A percentile compares a stretch with the other conserved stretches of the same genome.
These are phyloP conservation scores for Lachancea cidri DNA, from an alignment of 805 yeast genomes.

Conservation along the genomic window DNA sequence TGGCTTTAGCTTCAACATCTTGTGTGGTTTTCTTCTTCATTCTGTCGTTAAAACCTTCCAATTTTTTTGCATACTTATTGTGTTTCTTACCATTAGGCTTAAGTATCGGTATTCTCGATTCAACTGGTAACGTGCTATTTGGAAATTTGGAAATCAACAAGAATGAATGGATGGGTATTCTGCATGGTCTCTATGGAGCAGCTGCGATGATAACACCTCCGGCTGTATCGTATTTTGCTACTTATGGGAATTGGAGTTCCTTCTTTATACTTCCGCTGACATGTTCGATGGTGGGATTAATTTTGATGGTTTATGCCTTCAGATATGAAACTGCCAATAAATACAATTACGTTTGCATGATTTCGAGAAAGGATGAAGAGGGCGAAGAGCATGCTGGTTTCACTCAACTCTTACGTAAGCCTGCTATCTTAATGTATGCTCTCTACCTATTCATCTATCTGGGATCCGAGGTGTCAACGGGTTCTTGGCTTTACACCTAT, in stretches of 20 bases:
- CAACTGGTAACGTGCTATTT: conserved; percentile 30
- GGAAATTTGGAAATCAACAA: conserved; percentile 39
- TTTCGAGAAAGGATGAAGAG: conserved; percentile 16
- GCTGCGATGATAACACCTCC: conserved; percentile 72
- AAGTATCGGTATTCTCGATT: conserved; percentile 32
- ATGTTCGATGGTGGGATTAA: conserved; percentile 33
- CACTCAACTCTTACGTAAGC: conserved; percentile 23
- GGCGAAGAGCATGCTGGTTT: conserved; percentile 13
- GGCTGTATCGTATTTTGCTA: conserved; percentile 43
- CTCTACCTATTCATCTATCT: conserved; percentile 54
- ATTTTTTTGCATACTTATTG: conserved; percentile 18
- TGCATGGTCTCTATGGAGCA: conserved; percentile 67
- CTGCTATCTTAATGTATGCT: conserved; percentile 44
- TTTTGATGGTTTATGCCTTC: conserved; percentile 40
- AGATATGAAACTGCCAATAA: conserved; percentile 38
- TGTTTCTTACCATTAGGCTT: conserved; percentile 32
- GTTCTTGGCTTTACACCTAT: conserved; percentile 67
- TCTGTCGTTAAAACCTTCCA: conserved; percentile 22
- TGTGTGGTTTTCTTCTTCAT: conserved; percentile 18
- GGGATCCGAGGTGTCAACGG: conserved; percentile 65
- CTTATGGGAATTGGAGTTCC: conserved; percentile 27
- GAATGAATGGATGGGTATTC: conserved; percentile 52
- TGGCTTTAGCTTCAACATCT: conserved; percentile 18
- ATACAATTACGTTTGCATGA: conserved; percentile 26
- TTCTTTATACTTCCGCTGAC: conserved; percentile 32